Evolutionary conservation across 371 early-diverging fungal species (phyloP).

Genomic region (Mucor ambiguus): DNA sequence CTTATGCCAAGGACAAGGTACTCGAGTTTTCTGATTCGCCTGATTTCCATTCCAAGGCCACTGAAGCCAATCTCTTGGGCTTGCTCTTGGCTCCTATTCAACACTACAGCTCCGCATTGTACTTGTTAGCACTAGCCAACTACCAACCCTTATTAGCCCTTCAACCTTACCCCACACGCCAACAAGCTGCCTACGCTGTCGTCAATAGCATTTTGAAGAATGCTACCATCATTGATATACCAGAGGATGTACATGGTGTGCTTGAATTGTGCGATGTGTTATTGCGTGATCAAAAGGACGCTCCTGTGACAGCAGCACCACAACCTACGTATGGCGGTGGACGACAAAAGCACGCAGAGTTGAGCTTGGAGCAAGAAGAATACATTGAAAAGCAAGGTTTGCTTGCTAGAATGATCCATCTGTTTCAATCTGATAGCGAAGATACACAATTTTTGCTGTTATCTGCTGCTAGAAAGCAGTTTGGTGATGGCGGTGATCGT

Average conservation of each 20-base stretch:
- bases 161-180: conserved; percentile 79
- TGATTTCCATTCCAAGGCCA: conserved; percentile 61
- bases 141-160: conserved; percentile 77
- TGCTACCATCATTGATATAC: conserved; percentile 64
- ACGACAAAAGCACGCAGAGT: conserved; percentile 11
- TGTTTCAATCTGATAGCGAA: conserved; percentile 67
- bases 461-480: conserved; percentile 75
- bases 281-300: conserved; percentile 79
- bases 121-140: conserved; percentile 61
- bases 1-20: conserved; percentile 75
- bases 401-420: conserved; percentile 81
- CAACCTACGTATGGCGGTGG: conserved; percentile 8
- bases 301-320: conserved; percentile 17
- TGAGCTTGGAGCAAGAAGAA: conserved; percentile 62
- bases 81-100: conserved; percentile 76
- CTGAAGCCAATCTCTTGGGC: conserved; percentile 60
- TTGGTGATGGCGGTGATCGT: conserved; percentile 84
- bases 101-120: conserved; percentile 68
- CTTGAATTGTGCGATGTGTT: conserved; percentile 82
- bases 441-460: conserved; percentile 76
- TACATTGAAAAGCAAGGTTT: conserved; percentile 73
- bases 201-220: conserved; percentile 68
- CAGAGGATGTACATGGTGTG: conserved; percentile 81
- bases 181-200: conserved; percentile 75
- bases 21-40: conserved; percentile 52